Percentiles rank a stretch among this genome's conserved stretches.
phyloP scores from a whole-genome alignment of 2,329 filamentous ascomycete genomes.

The Clarireedia paspali region DNA sequence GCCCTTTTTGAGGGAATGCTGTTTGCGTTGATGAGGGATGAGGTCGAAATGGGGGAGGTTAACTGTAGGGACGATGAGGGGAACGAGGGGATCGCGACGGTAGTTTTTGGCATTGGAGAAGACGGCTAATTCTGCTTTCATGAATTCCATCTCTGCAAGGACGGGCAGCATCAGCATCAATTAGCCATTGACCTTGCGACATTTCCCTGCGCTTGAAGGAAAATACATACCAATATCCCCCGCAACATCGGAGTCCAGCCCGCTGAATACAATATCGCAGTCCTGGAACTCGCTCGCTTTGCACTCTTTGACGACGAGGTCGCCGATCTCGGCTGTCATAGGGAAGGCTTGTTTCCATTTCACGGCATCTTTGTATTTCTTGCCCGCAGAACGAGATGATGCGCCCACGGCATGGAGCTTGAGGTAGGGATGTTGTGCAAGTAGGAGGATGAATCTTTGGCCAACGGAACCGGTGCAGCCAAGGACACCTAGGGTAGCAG shows the following conservation, averaged over 20 bases:
- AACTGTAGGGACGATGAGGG: slow-evolving; percentile 90
- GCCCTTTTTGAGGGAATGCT: slow-evolving; percentile 67
- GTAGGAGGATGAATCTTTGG: slow-evolving; percentile 88
- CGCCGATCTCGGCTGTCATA: slow-evolving; percentile 67
- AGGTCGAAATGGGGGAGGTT: slow-evolving; percentile 82
- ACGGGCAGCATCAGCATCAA: too few species aligned
- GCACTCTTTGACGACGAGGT: slow-evolving; percentile 81
- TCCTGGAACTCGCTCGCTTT: slow-evolving; percentile 73
- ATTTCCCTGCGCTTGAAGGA: neutral
- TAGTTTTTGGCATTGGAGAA: slow-evolving; percentile 99
- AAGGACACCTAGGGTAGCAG: slow-evolving; percentile 53
- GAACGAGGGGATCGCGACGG: slow-evolving; percentile 81
- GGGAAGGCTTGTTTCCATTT: slow-evolving; percentile 87
- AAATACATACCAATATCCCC: slow-evolving; percentile 69
- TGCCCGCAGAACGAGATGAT: slow-evolving; percentile 80
- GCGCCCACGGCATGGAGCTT: slow-evolving; percentile 84
- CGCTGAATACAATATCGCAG: slow-evolving; percentile 90
- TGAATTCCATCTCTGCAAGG: slow-evolving; percentile 75
- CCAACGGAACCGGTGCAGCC: slow-evolving; percentile 92
- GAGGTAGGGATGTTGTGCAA: slow-evolving; percentile 81
- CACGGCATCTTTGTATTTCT: slow-evolving; percentile 90
- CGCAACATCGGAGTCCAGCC: slow-evolving; percentile 85
- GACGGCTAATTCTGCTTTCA: slow-evolving; percentile 78
- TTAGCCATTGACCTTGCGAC: neutral
- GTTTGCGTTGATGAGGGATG: slow-evolving; percentile 78